These are phyloP conservation scores for Phytophthora citrophthora DNA, from an alignment of 352 stramenopile genomes.

Conservation along the genomic window DNA sequence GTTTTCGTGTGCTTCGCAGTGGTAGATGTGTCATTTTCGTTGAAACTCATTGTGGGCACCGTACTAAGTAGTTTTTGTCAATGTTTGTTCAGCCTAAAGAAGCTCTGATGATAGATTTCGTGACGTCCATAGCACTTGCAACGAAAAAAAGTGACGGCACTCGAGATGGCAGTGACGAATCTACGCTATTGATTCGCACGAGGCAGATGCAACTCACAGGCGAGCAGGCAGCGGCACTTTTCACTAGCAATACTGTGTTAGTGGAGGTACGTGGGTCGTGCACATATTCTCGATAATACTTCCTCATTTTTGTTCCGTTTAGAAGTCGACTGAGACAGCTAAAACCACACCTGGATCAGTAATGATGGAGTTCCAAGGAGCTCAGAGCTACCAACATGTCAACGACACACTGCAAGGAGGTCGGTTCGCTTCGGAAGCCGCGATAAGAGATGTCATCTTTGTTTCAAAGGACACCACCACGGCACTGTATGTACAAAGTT, in stretches of 20 bases:
- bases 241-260: conserved; percentile 19
- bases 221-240: conserved; percentile 47
- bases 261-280: conserved; percentile 15
- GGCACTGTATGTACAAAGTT: conserved; percentile 39
- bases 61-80: too few relatives aligned
- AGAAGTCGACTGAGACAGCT: conserved; percentile 44
- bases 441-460: conserved; percentile 29
- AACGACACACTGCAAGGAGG: conserved; percentile 27
- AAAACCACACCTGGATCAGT: conserved; percentile 48
- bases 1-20: conserved; percentile 58
- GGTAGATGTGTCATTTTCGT: conserved; percentile 13
- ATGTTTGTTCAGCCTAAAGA: conserved; percentile 37
- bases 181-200: conserved; percentile 50
- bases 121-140: conserved; percentile 39
- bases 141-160: conserved; percentile 5
- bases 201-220: conserved; percentile 55
- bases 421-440: conserved; percentile 28
- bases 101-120: conserved; percentile 57
- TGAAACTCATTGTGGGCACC: too few relatives aligned
- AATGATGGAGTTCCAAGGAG: conserved; percentile 66
- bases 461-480: conserved; percentile 33
- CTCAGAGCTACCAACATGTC: conserved; percentile 23
- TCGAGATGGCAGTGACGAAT: background rate
- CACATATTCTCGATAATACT: too few relatives aligned
- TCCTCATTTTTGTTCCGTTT: background rate